Evolutionary conservation across 140 eudicot genomes (phyloP), one percentile per base, ranked within the genome.

Genomic region (Cichorium intybus): DNA sequence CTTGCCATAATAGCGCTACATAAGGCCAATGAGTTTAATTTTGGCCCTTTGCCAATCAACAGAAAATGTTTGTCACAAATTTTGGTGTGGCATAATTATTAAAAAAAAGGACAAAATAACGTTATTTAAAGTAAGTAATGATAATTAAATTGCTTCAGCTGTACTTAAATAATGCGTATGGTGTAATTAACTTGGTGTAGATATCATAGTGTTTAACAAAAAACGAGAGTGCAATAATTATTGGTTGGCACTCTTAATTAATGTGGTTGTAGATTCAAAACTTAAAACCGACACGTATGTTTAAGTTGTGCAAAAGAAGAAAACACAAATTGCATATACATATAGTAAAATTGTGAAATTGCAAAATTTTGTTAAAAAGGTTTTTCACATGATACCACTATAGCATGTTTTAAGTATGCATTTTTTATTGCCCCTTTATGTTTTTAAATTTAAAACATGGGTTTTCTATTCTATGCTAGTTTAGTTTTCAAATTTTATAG

Each of bases 21-120:
- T 23, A 43, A 54, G 10, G 31, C 33, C 37, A 24, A 21, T 46
- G 61, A 73, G 31, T 55, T 15, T 35, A 55, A 21, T 43, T 21
- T 56, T 65, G 62, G 61, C 24, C 56, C 53, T 73, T 55, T 46
- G 37, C 71, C 41, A 54, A 64, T 64, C 60, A 55, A 27, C 49
- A n/a, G 24, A 15, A 27, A 31, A 47, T 21, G 39, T 33, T 50
- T 33, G 24, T 23, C 56, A 24, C 18, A 20, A n/a, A 70, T 50
- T 7, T 28, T 23, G 29, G 17, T 37, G 34, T 27, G 26, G 23
- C 47, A 52, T 22, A 29, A 39, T 37, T 51, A 41, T 53, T 62
- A 37, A 39, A 55, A 27, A n/a, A n/a, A n/a, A n/a, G n/a, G n/a
- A 12, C 12, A 56, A 56, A 24, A 43, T 27, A 16, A 43, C 56